Percentiles rank a stretch among this genome's conserved stretches.
Evolutionary conservation across 176 grass and related monocot genomes (phyloP).

Genomic region (Coix lacrymajobi): DNA sequence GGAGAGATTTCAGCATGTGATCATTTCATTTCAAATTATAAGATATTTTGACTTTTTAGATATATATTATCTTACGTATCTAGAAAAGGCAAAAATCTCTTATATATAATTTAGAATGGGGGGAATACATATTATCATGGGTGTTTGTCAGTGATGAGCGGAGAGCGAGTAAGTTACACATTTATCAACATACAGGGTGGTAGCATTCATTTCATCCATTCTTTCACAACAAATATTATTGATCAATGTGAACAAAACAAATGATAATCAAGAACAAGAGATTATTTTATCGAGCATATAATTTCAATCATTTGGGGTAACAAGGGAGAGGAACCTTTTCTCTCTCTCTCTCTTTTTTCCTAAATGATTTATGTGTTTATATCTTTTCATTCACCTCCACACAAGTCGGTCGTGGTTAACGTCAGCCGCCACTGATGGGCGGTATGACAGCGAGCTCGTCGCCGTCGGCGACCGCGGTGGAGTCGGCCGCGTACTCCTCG

Average conservation of each 20-base stretch:
- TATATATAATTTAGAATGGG: too few species aligned
- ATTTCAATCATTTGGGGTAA: background rate
- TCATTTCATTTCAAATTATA: too few species aligned
- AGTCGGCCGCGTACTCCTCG: slow-evolving; percentile 76
- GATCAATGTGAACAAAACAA: background rate
- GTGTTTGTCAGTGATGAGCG: background rate
- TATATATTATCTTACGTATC: too few species aligned
- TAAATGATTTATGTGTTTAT: background rate
- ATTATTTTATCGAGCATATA: background rate
- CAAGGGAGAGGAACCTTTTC: slow-evolving; percentile 7
- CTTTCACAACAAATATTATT: background rate
- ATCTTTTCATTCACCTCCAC: background rate
- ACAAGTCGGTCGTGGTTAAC: background rate
- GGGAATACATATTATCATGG: background rate
- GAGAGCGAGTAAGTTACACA: background rate
- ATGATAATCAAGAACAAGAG: background rate
- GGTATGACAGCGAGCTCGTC: slow-evolving; percentile 92
- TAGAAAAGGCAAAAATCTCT: too few species aligned
- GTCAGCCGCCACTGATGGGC: slow-evolving; percentile 79
- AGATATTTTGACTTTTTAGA: too few species aligned
- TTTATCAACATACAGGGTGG: too few species aligned
- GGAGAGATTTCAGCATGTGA: background rate
- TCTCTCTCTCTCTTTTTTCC: background rate
- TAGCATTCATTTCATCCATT: background rate
- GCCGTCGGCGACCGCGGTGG: slow-evolving; percentile 42